phyloP scores from a whole-genome alignment of 306 rosid genomes.

The Cyclanthera cordifolia region DNA sequence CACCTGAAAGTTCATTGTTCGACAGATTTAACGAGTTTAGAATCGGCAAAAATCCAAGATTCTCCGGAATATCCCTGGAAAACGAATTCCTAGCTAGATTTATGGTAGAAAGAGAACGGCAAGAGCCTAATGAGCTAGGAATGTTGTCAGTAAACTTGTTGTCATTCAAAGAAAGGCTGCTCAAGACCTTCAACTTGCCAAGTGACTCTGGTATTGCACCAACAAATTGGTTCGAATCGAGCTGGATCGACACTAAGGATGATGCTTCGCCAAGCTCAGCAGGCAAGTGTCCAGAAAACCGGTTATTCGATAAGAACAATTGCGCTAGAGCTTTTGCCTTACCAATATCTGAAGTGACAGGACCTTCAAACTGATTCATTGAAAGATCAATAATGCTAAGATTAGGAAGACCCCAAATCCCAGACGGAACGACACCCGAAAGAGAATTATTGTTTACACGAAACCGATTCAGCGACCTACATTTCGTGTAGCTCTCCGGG shows the following conservation, averaged over 20 bases:
- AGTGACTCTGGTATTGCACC: slow-evolving; percentile 52
- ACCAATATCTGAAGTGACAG: slow-evolving; percentile 43
- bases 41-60: slow-evolving; percentile 49
- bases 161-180: slow-evolving; percentile 31
- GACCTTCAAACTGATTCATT: slow-evolving; percentile 64
- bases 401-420: slow-evolving; percentile 66
- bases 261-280: slow-evolving; percentile 40
- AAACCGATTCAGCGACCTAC: slow-evolving; percentile 44
- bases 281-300: slow-evolving; percentile 64
- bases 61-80: slow-evolving; percentile 45
- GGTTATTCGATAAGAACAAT: slow-evolving; percentile 34
- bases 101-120: slow-evolving; percentile 41
- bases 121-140: slow-evolving; percentile 63
- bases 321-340: slow-evolving; percentile 57
- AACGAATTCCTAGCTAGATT: slow-evolving; percentile 48
- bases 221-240: slow-evolving; percentile 42
- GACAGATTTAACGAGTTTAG: slow-evolving; percentile 72
- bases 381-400: slow-evolving; percentile 37
- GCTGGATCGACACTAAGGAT: slow-evolving; percentile 35
- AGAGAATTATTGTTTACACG: slow-evolving; percentile 50
- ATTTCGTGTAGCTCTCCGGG: slow-evolving; percentile 51
- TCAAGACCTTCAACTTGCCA: slow-evolving; percentile 49
- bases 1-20: slow-evolving; percentile 48
- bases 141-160: slow-evolving; percentile 54
- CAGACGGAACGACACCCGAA: slow-evolving; percentile 65